phyloP scores from a whole-genome alignment of 345 rosid species.

The Sisymbrium altissimum region DNA sequence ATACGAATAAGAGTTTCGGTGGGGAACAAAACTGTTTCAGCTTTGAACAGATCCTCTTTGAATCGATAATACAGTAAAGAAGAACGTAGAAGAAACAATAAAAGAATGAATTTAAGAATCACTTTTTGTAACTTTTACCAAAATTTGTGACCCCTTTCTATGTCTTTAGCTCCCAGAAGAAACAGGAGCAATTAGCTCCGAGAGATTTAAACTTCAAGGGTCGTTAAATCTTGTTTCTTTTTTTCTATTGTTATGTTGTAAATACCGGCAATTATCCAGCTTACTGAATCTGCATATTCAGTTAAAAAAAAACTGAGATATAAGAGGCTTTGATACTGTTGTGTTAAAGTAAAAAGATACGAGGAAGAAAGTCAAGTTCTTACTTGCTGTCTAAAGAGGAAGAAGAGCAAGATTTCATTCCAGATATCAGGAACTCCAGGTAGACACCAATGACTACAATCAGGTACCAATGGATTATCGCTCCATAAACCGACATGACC shows the following conservation, averaged over 20 bases:
- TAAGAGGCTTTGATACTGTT: background rate
- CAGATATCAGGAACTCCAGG: constrained; percentile 90
- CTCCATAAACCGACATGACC: constrained; percentile 85
- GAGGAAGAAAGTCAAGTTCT: background rate
- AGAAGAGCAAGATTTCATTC: constrained; percentile 74
- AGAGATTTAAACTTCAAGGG: constrained; percentile 19
- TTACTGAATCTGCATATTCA: constrained; percentile 20
- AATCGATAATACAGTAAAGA: constrained; percentile 10
- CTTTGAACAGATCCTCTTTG: background rate
- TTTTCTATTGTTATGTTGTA: constrained; percentile 16
- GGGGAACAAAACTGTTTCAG: constrained; percentile 8
- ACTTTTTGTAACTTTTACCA: constrained; percentile 1
- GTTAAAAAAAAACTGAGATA: background rate
- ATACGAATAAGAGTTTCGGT: background rate
- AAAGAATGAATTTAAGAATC: constrained; percentile 29
- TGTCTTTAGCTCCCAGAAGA: constrained; percentile 7
- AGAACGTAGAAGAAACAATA: constrained; percentile 14
- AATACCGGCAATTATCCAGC: background rate
- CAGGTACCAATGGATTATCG: constrained; percentile 60
- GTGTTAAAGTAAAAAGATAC: background rate
- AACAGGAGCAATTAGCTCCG: background rate
- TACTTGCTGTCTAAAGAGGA: constrained; percentile 39
- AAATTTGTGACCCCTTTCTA: constrained; percentile 3
- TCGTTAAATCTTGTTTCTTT: background rate
- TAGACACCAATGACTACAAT: constrained; percentile 96